Base-by-base conservation (phyloP, 2,329 filamentous ascomycete genomes). In the Hypoxylon sp. region DNA sequence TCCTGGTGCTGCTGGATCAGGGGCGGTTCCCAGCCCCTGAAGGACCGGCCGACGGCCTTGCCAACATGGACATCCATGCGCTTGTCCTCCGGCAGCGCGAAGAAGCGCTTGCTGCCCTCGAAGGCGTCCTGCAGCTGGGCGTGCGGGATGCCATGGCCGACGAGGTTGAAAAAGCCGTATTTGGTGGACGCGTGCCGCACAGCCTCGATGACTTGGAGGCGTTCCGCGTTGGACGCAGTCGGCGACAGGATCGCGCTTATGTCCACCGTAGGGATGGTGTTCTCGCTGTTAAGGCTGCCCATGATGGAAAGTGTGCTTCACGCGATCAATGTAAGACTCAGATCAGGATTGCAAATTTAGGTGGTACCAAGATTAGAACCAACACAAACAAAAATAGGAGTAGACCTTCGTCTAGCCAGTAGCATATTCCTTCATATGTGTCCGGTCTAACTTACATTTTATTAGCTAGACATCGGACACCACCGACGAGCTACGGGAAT, bases 111-210 rank as follows among this genome's bases (percentile, higher is more conserved):
- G 40, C 64, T 63, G 55, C 70, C 56, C 37, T 73, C 64, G 2
- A 76, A 61, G 17, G 64, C 72, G 49, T 64, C 20, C 1, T 64
- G 46, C 50, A 74, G 71, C 27, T 64, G 42, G 14, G 46, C 60
- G 1, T 67, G 51, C n/a, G 74, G 58, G n/a, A 79, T 66, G 10
- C 77, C 77, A 54, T 79, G 77, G 10, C 74, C 74, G 33, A 73
- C 69, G 3, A 76, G 66, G 51, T 77, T 72, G 64, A 79, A 78
- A 61, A 79, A 78, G 13, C 77, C 76, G 11, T 20, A 46, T 1
- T n/a, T 46, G 17, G 22, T 46, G 8, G 42, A 46, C 6, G 42
- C 42, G 17, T 46, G 17, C 5, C 42, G 42, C 42, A 46, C 42
- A 22, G 17, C 42, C 22, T 25, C 42, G n/a, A 20, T 46, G 17